These are phyloP conservation scores for Arthrinium phaeospermum DNA, from an alignment of 2,329 filamentous ascomycete genomes.

Conservation along the genomic window DNA sequence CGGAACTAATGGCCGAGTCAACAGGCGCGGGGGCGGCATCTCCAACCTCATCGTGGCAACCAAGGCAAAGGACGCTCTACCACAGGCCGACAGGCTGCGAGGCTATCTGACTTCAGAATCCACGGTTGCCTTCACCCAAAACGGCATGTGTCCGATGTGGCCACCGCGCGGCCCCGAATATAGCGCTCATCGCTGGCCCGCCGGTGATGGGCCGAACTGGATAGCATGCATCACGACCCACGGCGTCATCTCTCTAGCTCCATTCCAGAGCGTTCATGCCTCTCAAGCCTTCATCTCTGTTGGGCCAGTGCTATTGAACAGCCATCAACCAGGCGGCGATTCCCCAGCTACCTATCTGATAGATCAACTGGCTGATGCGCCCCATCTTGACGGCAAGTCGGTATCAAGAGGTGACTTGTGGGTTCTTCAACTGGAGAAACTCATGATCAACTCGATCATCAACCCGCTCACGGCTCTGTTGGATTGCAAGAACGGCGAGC, in stretches of 20 bases:
- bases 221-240: constrained; percentile 69
- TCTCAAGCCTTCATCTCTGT: constrained; percentile 54
- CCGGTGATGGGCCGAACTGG: constrained; percentile 64
- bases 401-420: constrained; percentile 53
- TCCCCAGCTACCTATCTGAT: constrained; percentile 44
- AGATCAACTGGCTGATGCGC: constrained; percentile 47
- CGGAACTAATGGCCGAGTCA: too few relatives aligned
- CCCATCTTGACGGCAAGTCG: constrained; percentile 47
- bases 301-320: constrained; percentile 48
- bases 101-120: constrained; percentile 66
- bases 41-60: constrained; percentile 78
- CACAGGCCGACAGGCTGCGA: constrained; percentile 63
- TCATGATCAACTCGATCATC: constrained; percentile 80
- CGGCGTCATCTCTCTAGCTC: constrained; percentile 56
- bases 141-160: constrained; percentile 78
- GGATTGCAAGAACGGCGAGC: constrained; percentile 76
- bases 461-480: constrained; percentile 86
- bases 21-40: constrained; percentile 51
- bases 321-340: constrained; percentile 27
- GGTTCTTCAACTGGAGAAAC: constrained; percentile 80
- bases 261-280: constrained; percentile 59
- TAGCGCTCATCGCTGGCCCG: constrained; percentile 45
- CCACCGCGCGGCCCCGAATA: constrained; percentile 56
- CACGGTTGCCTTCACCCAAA: constrained; percentile 85
- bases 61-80: constrained; percentile 73